These are phyloP conservation scores for Emergomyces orientalis DNA, from an alignment of 2,329 filamentous ascomycete species.

Conservation along the genomic window DNA sequence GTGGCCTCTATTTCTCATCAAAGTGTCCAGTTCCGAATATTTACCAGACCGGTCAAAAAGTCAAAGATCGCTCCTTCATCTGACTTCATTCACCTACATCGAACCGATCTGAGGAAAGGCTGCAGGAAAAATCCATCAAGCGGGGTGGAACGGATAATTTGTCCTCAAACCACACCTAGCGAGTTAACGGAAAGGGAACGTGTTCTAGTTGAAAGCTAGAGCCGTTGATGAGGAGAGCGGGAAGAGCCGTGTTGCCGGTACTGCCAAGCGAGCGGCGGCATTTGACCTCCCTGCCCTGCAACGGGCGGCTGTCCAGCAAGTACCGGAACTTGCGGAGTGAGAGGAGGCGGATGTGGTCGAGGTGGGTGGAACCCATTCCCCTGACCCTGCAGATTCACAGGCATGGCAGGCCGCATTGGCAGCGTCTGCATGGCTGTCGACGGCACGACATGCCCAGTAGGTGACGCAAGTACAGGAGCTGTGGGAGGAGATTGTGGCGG, in stretches of 20 bases:
- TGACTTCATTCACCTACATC: constrained; percentile 1
- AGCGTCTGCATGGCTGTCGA: neutral
- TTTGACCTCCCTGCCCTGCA: constrained; percentile 3
- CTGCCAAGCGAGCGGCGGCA: constrained; percentile 5
- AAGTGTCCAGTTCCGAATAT: neutral
- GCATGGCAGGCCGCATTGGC: neutral
- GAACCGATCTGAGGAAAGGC: constrained; percentile 3
- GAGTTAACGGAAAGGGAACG: neutral
- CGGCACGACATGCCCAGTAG: neutral
- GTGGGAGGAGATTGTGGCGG: constrained; percentile 6
- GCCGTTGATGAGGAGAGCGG: constrained; percentile 3
- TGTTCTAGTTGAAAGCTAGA: constrained; percentile 4
- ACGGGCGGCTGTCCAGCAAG: neutral
- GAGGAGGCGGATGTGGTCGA: constrained; percentile 7
- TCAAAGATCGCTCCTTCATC: neutral
- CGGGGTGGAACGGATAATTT: neutral
- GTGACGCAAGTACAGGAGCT: neutral
- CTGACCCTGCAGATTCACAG: neutral
- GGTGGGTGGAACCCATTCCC: constrained; percentile 8
- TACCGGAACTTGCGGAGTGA: neutral
- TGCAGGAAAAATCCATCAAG: constrained; percentile 2
- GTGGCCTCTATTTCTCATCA: neutral
- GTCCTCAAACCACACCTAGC: neutral
- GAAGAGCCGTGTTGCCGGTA: constrained; percentile 6
- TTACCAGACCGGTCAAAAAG: neutral